phyloP scores from a whole-genome alignment of 2,329 filamentous ascomycete genomes.

The Phialophora tarda region DNA sequence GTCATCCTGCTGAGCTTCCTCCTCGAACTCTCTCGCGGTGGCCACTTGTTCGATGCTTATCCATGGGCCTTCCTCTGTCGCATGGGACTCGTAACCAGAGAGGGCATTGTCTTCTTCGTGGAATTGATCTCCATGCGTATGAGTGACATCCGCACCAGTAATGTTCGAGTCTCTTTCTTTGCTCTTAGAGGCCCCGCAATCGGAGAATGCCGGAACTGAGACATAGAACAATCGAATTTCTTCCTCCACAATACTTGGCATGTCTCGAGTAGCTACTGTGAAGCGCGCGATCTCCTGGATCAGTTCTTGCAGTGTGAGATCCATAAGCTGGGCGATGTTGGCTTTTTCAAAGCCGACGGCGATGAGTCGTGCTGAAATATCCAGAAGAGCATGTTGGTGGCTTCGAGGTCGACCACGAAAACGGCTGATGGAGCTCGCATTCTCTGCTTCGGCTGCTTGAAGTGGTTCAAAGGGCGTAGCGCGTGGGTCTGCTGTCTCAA shows the following conservation, averaged over 20 bases:
- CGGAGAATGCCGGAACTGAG: not conserved
- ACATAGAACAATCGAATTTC: not conserved
- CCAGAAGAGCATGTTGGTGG: slow-evolving; percentile 2
- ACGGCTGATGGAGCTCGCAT: not conserved
- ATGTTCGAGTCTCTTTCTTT: not conserved
- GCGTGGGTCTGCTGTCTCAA: not conserved
- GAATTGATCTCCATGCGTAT: not conserved
- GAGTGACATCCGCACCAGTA: not conserved
- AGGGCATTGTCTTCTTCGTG: not conserved
- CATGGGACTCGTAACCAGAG: not conserved
- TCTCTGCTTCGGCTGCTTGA: not conserved
- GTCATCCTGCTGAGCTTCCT: not conserved
- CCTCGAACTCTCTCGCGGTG: no score
- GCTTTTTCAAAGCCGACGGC: not conserved
- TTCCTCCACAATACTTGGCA: not conserved
- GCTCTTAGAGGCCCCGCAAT: not conserved
- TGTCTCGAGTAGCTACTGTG: not conserved
- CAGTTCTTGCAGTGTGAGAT: not conserved
- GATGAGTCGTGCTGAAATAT: not conserved
- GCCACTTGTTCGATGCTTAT: not conserved
- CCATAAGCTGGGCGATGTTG: not conserved
- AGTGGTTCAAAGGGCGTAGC: not conserved
- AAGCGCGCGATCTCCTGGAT: not conserved
- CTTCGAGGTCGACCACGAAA: not conserved
- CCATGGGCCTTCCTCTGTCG: not conserved